Evolutionary conservation across 306 rosid species (phyloP).

Genomic region (Acacia confusa): DNA sequence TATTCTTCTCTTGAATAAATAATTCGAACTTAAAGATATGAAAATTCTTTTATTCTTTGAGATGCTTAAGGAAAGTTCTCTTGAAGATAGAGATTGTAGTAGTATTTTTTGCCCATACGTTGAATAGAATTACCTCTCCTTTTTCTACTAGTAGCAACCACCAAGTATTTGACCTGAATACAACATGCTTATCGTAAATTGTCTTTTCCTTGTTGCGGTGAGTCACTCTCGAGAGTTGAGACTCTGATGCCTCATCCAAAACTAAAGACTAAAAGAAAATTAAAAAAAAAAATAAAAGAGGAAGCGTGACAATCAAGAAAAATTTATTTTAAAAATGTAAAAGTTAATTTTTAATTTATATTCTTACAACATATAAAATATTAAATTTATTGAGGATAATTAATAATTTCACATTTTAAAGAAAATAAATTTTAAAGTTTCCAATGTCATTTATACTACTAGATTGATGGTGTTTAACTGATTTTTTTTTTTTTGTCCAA

Average conservation of each 20-base stretch:
- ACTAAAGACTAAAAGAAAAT: neutral
- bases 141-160: neutral
- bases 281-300: neutral
- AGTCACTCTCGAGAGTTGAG: neutral
- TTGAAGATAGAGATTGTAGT: neutral
- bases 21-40: neutral
- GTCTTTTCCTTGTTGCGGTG: neutral
- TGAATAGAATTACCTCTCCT: neutral
- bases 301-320: neutral
- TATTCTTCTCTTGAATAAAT: neutral
- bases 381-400: neutral
- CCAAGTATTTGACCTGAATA: neutral
- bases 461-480: too few relatives aligned
- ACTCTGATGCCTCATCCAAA: neutral
- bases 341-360: too few relatives aligned
- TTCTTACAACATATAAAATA: too few relatives aligned
- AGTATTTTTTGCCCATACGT: neutral
- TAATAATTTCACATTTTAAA: too few relatives aligned
- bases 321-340: too few relatives aligned
- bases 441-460: too few relatives aligned
- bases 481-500: too few relatives aligned
- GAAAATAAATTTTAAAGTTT: neutral
- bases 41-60: too few relatives aligned
- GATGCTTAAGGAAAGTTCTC: neutral
- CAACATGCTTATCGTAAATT: neutral